Evolutionary conservation across 805 yeast species (phyloP).

Genomic region (Saccharomyces paradoxus): DNA sequence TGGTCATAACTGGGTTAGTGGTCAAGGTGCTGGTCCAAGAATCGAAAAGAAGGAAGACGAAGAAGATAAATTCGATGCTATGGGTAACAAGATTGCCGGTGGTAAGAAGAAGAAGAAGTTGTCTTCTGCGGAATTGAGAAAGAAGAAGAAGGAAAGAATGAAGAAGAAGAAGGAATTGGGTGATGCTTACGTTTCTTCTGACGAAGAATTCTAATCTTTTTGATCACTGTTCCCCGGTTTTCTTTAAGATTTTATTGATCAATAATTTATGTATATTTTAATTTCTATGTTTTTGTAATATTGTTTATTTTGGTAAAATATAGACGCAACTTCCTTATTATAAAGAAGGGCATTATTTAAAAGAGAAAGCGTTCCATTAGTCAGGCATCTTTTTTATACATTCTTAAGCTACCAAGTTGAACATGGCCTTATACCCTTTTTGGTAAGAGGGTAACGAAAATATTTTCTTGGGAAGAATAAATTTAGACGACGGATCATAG

Average conservation of each 20-base stretch:
- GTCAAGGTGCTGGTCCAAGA: constrained; percentile 99
- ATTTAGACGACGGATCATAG: background rate
- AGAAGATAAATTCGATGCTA: constrained; percentile 98
- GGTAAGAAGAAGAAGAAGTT: constrained; percentile 95
- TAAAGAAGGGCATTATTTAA: constrained; percentile 1
- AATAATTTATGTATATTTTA: constrained; percentile 5
- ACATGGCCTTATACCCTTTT: background rate
- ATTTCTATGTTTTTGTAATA: constrained; percentile 2
- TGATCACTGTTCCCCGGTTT: constrained; percentile 1
- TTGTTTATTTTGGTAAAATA: constrained; percentile 3
- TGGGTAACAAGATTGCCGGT: constrained; percentile 98
- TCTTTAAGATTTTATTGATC: constrained; percentile 1
- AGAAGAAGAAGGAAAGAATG: constrained; percentile 99
- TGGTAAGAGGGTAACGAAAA: background rate
- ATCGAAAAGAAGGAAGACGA: constrained; percentile 91
- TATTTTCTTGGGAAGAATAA: background rate
- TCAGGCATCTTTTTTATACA: background rate
- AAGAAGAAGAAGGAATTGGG: constrained; percentile 99
- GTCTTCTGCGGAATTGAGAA: constrained; percentile 98
- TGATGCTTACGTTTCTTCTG: constrained; percentile 98
- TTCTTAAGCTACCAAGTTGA: background rate
- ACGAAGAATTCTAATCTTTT: constrained; percentile 64
- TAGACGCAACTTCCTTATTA: constrained; percentile 1
- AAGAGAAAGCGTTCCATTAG: constrained; percentile 1
- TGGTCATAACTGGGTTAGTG: constrained; percentile 99